Evolutionary conservation across 2,329 filamentous ascomycete species (phyloP), one percentile per base, ranked within the genome.

Genomic region (Ophiostoma pallidulum): DNA sequence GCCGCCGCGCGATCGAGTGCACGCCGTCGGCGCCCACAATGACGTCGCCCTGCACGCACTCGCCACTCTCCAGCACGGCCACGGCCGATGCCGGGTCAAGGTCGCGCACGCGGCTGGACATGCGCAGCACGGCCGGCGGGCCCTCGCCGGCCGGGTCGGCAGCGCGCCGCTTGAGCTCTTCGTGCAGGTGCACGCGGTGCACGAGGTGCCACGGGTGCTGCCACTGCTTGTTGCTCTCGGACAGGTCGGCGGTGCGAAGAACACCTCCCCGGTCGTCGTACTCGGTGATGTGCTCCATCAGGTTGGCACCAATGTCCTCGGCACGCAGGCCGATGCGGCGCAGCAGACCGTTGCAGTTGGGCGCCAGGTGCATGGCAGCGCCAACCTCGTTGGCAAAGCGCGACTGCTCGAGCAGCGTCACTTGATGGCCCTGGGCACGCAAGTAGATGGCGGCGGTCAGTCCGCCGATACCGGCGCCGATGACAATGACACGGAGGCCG

Each of bases 291-390:
- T 29, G 12, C 4, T 57, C 52, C 54, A 59, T 59, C 1, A 45
- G 40, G 40, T 57, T 61, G 9, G 61, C 68, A 4, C 66, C 66
- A 32, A 68, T 62, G 0, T 52, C 51, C 54, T 69, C 66, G 4
- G 65, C 62, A 1, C 56, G 55, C 16, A 70, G 59, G 2, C 66
- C 67, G 52, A 64, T 62, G 38, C 59, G 58, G 7, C 63, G 62
- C 10, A 84, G 62, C 3, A 82, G 60, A 0, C 75, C 74, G 58
- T 80, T 79, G 3, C 71, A 65, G 55, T 84, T 84, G 0, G 80
- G 73, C 0, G 72, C 68, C 2, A 78, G 57, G 56, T 78, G 74
- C 38, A 78, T 67, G 0, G 74, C 75, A 2, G 75, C 74, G 0
- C 75, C 75, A 2, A 68, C 59, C 57, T 78, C 74, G 36, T 65